Evolutionary conservation across 176 grass and related monocot species (phyloP), one percentile per base, ranked within the genome.

Genomic region (Juncus effusus): DNA sequence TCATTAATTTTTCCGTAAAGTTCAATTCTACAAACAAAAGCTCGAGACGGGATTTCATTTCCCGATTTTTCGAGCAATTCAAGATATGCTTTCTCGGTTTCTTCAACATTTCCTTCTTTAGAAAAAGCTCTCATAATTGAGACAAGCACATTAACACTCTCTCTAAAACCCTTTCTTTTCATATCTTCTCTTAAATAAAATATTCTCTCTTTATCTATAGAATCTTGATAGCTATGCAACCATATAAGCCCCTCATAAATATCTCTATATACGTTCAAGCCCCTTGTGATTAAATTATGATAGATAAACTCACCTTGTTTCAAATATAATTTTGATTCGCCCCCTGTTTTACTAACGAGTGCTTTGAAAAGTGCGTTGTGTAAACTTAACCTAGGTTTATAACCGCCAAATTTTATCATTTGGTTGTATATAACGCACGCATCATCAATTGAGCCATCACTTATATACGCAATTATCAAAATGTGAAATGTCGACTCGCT

Each of bases 171-270:
- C 3, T 77, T 75, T 76, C 4, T 67, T 70, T 77, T 84, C 80
- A 93, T 93, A 63, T 89, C 88, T 74, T 86, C 70, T 57, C 88
- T 89, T 57, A 99, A 81, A 72, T 40, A 73, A 59, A 41, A 14
- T 4, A 99, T 86, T 78, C 94, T 80, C 8, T 86, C 88, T 66
- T 51, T 82, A 72, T 99, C 85, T 50, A 99, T 89, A 13, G 70
- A 63, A 77, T 99, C 88, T 82, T 99, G 94, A 38, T 92, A 99
- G 74, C 94, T 99, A 61, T 93, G 94, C 49, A 99, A 80, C 94
- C 94, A 99, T 62, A 99, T 86, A 40, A 99, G 85, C 10, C 94
- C 94, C 28, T 72, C 78, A 76, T 86, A 86, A 35, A 93, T 70
- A 70, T 99, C 88, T 83, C 82, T 84, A 78, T 71, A 80, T 59